These are phyloP conservation scores for Hirsutella minnesotensis DNA, from an alignment of 2,329 filamentous ascomycete species.

Conservation along the genomic window DNA sequence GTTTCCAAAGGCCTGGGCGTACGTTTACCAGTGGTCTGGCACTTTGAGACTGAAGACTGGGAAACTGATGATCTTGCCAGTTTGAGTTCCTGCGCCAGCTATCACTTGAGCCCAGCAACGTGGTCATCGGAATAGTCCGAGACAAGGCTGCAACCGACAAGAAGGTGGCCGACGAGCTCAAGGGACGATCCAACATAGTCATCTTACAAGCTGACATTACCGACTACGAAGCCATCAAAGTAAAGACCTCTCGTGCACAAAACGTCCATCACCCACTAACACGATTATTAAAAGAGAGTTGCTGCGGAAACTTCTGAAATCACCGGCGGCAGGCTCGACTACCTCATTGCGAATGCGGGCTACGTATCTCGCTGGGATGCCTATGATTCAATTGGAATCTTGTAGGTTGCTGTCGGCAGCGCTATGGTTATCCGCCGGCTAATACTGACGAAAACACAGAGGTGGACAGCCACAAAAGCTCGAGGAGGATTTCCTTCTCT, in stretches of 20 bases:
- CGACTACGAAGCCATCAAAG: conserved; percentile 14
- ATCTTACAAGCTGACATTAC: conserved; percentile 33
- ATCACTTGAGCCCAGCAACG: conserved; percentile 29
- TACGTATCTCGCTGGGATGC: conserved; percentile 16
- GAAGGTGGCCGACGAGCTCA: conserved; percentile 28
- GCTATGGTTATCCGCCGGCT: too few relatives aligned
- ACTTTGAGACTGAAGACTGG: not conserved
- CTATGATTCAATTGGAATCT: conserved; percentile 20
- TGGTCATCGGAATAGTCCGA: conserved; percentile 34
- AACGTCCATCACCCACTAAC: too few relatives aligned
- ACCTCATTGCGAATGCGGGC: conserved; percentile 38
- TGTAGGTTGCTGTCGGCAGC: conserved; percentile 26
- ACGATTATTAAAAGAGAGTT: conserved; percentile 19
- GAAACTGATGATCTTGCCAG: conserved; percentile 14
- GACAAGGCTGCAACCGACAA: conserved; percentile 31
- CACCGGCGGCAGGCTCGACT: conserved; percentile 29
- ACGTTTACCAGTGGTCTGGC: too few relatives aligned
- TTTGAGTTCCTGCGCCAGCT: conserved; percentile 36
- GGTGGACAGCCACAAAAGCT: not conserved
- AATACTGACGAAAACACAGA: too few relatives aligned
- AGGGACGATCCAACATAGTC: conserved; percentile 27
- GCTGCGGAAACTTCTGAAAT: conserved; percentile 3
- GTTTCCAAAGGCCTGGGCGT: conserved; percentile 9
- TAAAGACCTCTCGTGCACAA: conserved; percentile 3
- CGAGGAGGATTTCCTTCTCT: not conserved